A percentile compares a stretch with the other conserved stretches of the same genome.
Conservation (phyloP, 2,329 filamentous ascomycete genomes). For the Penicillium sp. region DNA sequence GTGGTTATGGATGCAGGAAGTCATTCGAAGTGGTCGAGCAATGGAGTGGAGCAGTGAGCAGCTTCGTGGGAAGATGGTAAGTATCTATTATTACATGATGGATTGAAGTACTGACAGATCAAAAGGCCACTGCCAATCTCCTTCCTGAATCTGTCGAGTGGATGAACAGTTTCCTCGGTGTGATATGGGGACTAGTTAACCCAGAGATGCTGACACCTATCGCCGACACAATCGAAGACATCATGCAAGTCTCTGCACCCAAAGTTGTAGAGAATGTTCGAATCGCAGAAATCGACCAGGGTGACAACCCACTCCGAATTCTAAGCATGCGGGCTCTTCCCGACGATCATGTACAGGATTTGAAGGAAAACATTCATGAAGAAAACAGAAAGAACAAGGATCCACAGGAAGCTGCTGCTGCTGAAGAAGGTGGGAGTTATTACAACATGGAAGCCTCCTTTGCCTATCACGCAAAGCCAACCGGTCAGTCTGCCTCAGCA, state of each 20-base stretch:
- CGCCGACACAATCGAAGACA: slow-evolving; percentile 90
- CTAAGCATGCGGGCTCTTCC: slow-evolving; percentile 83
- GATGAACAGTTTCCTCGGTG: slow-evolving; percentile 84
- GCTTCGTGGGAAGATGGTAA: slow-evolving; percentile 72
- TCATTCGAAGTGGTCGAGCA: slow-evolving; percentile 76
- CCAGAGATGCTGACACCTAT: slow-evolving; percentile 91
- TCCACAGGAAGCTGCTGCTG: slow-evolving; percentile 79
- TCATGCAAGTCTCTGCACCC: slow-evolving; percentile 95
- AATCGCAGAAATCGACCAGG: slow-evolving; percentile 92
- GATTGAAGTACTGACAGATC: neutral
- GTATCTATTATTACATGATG: slow-evolving; percentile 15
- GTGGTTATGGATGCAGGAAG: slow-evolving; percentile 85
- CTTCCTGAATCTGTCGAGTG: slow-evolving; percentile 92
- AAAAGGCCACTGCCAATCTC: slow-evolving; percentile 73
- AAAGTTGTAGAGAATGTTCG: slow-evolving; percentile 90
- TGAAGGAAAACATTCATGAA: slow-evolving; percentile 77
- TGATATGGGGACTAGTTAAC: slow-evolving; percentile 89
- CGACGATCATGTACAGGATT: slow-evolving; percentile 73
- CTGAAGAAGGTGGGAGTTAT: slow-evolving; percentile 86
- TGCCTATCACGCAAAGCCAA: slow-evolving; percentile 84
- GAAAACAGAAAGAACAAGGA: slow-evolving; percentile 80
- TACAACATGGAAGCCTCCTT: slow-evolving; percentile 91
- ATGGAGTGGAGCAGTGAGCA: slow-evolving; percentile 87
- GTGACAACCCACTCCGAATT: slow-evolving; percentile 83
- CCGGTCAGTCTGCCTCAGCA: slow-evolving; percentile 65